phyloP scores from a whole-genome alignment of 1,284 basidiomycete species.

The Ganoderma boninense region DNA sequence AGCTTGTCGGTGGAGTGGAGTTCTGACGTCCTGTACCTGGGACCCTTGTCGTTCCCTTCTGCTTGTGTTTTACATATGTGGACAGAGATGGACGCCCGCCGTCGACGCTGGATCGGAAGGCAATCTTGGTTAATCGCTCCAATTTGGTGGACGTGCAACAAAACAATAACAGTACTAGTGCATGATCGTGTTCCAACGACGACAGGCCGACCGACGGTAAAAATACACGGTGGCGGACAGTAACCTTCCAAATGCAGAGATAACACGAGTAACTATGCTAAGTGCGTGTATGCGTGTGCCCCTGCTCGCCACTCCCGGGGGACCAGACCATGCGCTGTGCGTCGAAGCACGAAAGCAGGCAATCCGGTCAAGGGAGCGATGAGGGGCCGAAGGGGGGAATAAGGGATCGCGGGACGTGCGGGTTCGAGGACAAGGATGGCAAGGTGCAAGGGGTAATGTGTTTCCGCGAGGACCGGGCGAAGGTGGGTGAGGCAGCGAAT shows the following conservation, averaged over 20 bases:
- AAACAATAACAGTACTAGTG: not conserved
- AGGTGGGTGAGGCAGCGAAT: not conserved
- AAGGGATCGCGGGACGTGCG: not conserved
- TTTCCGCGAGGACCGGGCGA: not conserved
- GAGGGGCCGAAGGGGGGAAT: not conserved
- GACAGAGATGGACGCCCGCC: not conserved
- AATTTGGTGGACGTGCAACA: not conserved
- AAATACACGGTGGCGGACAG: not conserved
- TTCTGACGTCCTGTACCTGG: not conserved
- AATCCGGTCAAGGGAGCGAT: not conserved
- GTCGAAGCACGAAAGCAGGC: not conserved
- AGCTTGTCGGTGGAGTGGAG: not conserved
- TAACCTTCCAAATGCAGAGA: not conserved
- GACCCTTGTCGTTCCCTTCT: not conserved
- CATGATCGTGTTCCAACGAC: not conserved
- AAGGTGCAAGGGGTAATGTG: not conserved
- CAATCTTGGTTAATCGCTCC: not conserved
- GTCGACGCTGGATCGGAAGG: not conserved
- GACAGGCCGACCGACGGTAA: not conserved
- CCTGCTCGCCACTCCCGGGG: not conserved
- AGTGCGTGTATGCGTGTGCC: conserved; percentile 1
- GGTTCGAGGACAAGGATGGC: not conserved
- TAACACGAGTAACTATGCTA: not conserved
- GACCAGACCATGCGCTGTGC: not conserved
- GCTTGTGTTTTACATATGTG: not conserved